Evolutionary conservation across 2,329 filamentous ascomycete species (phyloP).

Genomic region (Cytospora piceae): DNA sequence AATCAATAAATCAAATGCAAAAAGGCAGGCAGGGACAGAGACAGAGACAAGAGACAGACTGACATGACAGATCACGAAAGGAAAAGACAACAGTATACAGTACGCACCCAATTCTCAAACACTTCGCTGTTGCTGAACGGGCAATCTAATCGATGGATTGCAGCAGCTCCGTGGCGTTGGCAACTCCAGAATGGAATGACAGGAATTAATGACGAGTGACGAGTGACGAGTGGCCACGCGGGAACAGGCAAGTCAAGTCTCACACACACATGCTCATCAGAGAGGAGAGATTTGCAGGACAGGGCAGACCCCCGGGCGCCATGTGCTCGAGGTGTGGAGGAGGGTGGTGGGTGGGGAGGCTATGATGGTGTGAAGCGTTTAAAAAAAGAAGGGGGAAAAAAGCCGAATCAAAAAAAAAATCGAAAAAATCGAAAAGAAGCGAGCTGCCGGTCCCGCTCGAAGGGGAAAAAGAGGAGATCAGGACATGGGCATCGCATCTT

Average conservation of each 20-base stretch:
- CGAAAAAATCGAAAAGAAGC: constrained; percentile 6
- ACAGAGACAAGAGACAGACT: not conserved
- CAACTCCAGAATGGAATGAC: constrained; percentile 11
- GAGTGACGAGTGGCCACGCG: constrained; percentile 21
- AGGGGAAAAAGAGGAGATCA: constrained; percentile 11
- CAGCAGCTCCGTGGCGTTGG: not conserved
- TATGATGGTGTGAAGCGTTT: constrained; percentile 13
- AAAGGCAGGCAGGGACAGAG: not conserved
- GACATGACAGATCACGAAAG: no score
- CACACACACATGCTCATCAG: constrained; percentile 22
- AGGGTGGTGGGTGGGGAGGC: constrained; percentile 21
- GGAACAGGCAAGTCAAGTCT: constrained; percentile 18
- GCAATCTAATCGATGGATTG: not conserved
- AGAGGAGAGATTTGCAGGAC: constrained; percentile 29
- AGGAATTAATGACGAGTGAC: constrained; percentile 18
- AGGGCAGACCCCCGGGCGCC: constrained; percentile 30
- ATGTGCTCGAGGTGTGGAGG: constrained; percentile 32
- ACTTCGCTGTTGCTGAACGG: not conserved
- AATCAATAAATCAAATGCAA: not conserved
- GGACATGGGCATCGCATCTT: constrained; percentile 10
- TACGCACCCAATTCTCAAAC: constrained; percentile 15
- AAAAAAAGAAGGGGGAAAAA: constrained; percentile 5
- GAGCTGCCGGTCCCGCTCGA: constrained; percentile 19
- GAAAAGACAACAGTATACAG: not conserved
- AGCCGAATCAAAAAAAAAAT: not conserved